phyloP scores from a whole-genome alignment of 2,329 filamentous ascomycete genomes.

The Tolypocladium sp. region DNA sequence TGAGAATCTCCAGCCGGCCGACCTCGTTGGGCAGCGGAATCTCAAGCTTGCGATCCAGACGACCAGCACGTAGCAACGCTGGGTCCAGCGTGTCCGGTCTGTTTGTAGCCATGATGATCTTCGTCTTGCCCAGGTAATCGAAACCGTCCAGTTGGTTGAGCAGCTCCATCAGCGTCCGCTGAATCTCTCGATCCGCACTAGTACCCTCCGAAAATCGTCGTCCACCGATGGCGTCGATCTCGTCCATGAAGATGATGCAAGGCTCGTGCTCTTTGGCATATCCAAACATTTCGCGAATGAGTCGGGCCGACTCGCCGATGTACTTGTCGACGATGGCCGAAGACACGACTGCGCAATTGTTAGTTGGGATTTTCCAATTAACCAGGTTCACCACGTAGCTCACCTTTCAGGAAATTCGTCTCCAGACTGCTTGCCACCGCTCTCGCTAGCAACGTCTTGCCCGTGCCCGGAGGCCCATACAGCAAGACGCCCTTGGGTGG shows the following conservation, averaged over 20 bases:
- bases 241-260: conserved; percentile 99
- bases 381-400: background rate
- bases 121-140: conserved; percentile 98
- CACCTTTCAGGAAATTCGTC: conserved; percentile 98
- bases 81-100: conserved; percentile 93
- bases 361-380: conserved; percentile 5
- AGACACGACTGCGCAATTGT: conserved; percentile 64
- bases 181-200: conserved; percentile 94
- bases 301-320: conserved; percentile 91
- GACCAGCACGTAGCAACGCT: conserved; percentile 81
- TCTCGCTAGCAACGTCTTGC: conserved; percentile 89
- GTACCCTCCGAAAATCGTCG: conserved; percentile 95
- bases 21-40: conserved; percentile 97
- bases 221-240: conserved; percentile 97
- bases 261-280: conserved; percentile 99
- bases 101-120: conserved; percentile 99
- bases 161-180: conserved; percentile 96
- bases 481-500: conserved; percentile 94
- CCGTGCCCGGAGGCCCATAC: conserved; percentile 92
- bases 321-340: conserved; percentile 99
- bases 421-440: conserved; percentile 94
- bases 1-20: conserved; percentile 89
- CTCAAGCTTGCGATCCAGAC: conserved; percentile 95
- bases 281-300: conserved; percentile 99
- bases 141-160: conserved; percentile 98